Conservation (phyloP, 192 early-diverging fungal genomes). For the Anaeromyces robustus region DNA sequence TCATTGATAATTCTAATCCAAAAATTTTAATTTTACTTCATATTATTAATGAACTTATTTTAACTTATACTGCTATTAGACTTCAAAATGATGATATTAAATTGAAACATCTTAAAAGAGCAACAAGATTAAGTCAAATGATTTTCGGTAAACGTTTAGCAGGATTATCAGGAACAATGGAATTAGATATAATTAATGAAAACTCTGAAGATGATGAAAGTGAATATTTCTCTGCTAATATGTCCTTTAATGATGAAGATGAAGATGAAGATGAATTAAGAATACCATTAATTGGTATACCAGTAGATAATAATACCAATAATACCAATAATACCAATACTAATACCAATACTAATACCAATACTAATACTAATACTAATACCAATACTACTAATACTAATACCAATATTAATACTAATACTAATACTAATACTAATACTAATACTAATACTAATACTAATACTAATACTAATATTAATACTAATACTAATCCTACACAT, state of each 20-base stretch:
- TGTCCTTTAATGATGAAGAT: neutral
- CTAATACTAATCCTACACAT: neutral
- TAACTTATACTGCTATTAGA: neutral
- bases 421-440: neutral
- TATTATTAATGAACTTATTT: neutral
- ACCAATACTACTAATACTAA: neutral
- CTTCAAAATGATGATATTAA: neutral
- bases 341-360: too few species aligned
- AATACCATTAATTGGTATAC: neutral
- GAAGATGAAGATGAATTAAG: neutral
- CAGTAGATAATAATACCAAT: neutral
- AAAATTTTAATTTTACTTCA: neutral
- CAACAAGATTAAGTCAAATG: neutral
- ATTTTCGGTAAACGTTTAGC: neutral
- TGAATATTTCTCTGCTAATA: neutral
- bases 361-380: neutral
- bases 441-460: neutral
- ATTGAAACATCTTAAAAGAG: neutral
- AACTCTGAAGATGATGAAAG: neutral
- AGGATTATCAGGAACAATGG: neutral
- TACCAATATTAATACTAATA: neutral
- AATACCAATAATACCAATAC: neutral
- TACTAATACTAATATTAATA: neutral
- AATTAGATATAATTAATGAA: neutral
- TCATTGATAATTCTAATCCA: neutral